phyloP scores from a whole-genome alignment of 305 asterid species.

The Fraxinus albicans region DNA sequence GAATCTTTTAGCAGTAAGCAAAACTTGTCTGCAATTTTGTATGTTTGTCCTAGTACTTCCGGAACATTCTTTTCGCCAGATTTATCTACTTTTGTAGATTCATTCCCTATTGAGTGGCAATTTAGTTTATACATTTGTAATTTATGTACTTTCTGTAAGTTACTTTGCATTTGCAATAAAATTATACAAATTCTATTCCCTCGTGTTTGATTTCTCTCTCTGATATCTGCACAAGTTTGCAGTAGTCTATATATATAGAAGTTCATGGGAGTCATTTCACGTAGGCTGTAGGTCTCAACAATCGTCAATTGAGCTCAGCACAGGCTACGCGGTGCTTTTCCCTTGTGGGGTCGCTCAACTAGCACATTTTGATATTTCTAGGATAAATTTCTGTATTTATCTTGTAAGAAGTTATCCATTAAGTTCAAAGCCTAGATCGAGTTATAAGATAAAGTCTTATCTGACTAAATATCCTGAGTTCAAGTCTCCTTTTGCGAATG shows the following conservation, averaged over 20 bases:
- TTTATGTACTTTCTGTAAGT: neutral
- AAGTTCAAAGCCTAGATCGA: too few relatives aligned
- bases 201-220: neutral
- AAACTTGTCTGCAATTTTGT: neutral
- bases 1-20: slow-evolving; percentile 1
- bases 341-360: neutral
- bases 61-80: neutral
- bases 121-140: neutral
- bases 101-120: neutral
- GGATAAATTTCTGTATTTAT: neutral
- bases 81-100: neutral
- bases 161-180: neutral
- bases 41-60: neutral
- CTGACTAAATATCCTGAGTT: too few relatives aligned
- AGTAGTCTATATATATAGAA: too few relatives aligned
- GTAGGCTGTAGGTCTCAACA: neutral
- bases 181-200: neutral
- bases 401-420: too few relatives aligned
- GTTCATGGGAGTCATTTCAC: neutral
- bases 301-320: neutral
- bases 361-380: neutral
- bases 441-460: too few relatives aligned
- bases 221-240: neutral
- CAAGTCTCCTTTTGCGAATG: too few relatives aligned
- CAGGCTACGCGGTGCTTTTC: neutral